Conservation (phyloP, 495 filamentous ascomycete genomes). For the Talaromyces adpressus region DNA sequence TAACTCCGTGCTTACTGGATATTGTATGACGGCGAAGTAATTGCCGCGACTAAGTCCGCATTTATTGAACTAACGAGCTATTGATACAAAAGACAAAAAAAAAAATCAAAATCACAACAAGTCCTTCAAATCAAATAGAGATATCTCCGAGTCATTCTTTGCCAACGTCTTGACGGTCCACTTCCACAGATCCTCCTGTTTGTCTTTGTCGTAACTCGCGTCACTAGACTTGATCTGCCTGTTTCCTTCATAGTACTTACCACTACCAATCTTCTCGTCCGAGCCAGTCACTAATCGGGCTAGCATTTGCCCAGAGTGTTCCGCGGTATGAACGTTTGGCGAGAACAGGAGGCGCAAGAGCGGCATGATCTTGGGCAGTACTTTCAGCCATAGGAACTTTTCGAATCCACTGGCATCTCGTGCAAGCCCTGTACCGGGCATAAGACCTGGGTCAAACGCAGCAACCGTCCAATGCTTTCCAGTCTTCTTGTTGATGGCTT, state of each 20-base stretch:
- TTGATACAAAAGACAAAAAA: not conserved
- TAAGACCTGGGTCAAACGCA: constrained; percentile 37
- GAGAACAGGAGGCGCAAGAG: constrained; percentile 21
- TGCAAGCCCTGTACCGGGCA: constrained; percentile 38
- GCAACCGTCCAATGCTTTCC: constrained; percentile 25
- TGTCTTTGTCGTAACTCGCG: constrained; percentile 29
- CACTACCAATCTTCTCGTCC: constrained; percentile 22
- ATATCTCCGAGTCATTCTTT: not conserved
- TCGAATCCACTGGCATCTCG: constrained; percentile 14
- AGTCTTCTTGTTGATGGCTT: constrained; percentile 10
- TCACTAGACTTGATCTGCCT: constrained; percentile 29
- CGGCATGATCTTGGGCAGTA: constrained; percentile 29
- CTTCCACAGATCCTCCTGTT: constrained; percentile 39
- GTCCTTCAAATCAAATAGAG: not conserved
- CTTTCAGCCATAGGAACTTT: constrained; percentile 19
- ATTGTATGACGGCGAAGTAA: not conserved
- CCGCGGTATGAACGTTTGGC: constrained; percentile 27
- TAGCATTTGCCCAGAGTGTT: constrained; percentile 29
- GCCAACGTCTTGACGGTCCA: constrained; percentile 11
- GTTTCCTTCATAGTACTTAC: constrained; percentile 30
- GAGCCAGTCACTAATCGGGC: constrained; percentile 24
- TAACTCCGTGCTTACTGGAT: not conserved
- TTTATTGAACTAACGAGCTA: not conserved
- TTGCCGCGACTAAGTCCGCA: not conserved
- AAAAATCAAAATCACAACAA: not conserved